Base-by-base conservation (phyloP, 352 stramenopile species). In the Phytophthora pluvialis region DNA sequence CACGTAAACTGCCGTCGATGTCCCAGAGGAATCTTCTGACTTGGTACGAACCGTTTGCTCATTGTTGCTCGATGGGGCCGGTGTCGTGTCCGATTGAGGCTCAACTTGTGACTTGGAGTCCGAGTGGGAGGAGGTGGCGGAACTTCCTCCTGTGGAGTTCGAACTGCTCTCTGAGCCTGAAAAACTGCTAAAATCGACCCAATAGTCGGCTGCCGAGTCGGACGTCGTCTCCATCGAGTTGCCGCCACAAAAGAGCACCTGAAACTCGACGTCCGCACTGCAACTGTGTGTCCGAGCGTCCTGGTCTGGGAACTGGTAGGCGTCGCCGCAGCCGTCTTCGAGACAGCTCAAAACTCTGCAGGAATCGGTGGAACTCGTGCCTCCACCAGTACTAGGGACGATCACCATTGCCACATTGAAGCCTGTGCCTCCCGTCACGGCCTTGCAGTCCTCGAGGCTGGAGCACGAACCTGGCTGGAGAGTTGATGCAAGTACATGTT, bases 331-430 rank as follows among this genome's bases (percentile, higher is more conserved):
- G 13, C 73, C 79, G 32, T 89, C 79, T n/a, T 48, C 48, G 25
- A 81, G 58, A 62, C 85, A 91, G n/a, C 67, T 80, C 51, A 89
- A 71, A 29, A 77, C 67, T 25, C 62, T 33, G 63, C 81, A 93
- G 31, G 75, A 70, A 16, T 70, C 62, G 9, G 66, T 56, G n/a
- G 68, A 72, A n/a, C 44, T 61, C 42, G 52, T 16, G 7, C 64
- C 67, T 36, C 81, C 62, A 0, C 69, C 68, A 4, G 25, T 63
- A 54, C 51, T 65, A 1, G 82, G 80, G 5, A 77, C 54, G 43
- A 93, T 91, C 62, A 83, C 68, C 79, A 93, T 91, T 52, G 80
- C 55, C n/a, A 89, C 67, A 57, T 92, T 93, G 70, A 86, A 93
- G 25, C 82, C 81, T 16, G 78, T 70, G 53, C 77, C 81, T 40